Evolutionary conservation across 306 rosid genomes (phyloP).

Genomic region (Quillaja saponaria): DNA sequence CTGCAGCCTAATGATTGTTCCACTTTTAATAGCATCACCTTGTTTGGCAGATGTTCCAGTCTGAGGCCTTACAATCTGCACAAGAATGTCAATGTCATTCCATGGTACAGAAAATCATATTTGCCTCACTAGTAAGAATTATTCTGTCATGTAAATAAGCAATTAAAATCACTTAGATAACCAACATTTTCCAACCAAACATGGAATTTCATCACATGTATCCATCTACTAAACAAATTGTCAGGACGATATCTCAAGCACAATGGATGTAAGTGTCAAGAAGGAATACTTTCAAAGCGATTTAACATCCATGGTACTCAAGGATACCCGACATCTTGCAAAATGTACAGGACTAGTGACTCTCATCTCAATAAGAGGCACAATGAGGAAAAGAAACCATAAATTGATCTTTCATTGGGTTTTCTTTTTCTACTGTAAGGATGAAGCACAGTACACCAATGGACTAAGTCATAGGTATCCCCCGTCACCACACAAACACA

Average conservation of each 20-base stretch:
- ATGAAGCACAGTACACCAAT: no score
- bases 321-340: not conserved
- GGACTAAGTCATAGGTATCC: no score
- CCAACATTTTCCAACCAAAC: not conserved
- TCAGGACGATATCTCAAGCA: not conserved
- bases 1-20: conserved; percentile 82
- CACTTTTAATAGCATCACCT: conserved; percentile 78
- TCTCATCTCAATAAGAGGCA: no score
- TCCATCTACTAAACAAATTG: not conserved
- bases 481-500: not conserved
- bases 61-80: conserved; percentile 78
- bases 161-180: not conserved
- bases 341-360: no score
- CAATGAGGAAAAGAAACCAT: no score
- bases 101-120: not conserved
- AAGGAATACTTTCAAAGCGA: not conserved
- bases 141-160: not conserved
- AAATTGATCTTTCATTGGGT: no score
- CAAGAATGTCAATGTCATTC: conserved; percentile 15
- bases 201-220: not conserved
- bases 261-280: not conserved
- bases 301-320: not conserved
- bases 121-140: not conserved
- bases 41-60: conserved; percentile 74
- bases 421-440: no score